These are phyloP conservation scores for Didymella pinodella DNA, from an alignment of 2,329 filamentous ascomycete species.

Conservation along the genomic window DNA sequence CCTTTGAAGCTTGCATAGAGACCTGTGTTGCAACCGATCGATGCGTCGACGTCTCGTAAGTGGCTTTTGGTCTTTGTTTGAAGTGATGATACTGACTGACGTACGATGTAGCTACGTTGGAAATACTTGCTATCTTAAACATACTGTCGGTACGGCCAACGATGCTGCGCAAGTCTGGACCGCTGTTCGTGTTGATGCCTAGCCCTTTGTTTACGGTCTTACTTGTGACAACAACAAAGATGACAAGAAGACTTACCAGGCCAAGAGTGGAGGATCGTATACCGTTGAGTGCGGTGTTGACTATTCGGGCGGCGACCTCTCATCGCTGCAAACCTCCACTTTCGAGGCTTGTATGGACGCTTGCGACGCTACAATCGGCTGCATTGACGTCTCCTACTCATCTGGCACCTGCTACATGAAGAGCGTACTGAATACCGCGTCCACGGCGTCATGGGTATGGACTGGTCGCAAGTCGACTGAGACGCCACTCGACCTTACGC, in stretches of 20 bases:
- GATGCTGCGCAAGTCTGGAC: conserved; percentile 7
- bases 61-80: not conserved
- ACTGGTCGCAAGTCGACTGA: conserved; percentile 5
- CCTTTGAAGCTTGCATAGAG: conserved; percentile 10
- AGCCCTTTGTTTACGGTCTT: not conserved
- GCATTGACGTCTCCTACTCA: conserved; percentile 6
- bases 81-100: not conserved
- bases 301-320: conserved; percentile 10
- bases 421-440: conserved; percentile 1
- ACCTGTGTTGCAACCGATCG: conserved; percentile 1
- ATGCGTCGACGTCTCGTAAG: conserved; percentile 14
- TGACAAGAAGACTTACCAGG: conserved; percentile 1
- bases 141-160: not conserved
- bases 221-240: conserved; percentile 6
- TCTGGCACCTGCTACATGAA: conserved; percentile 12
- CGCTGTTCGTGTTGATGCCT: not conserved
- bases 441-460: conserved; percentile 1
- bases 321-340: not conserved
- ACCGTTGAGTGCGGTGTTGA: conserved; percentile 6
- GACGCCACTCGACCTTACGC: conserved; percentile 6
- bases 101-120: not conserved
- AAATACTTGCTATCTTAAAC: not conserved
- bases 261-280: conserved; percentile 3
- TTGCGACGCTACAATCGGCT: conserved; percentile 7
- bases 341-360: conserved; percentile 10